Evolutionary conservation across 495 filamentous ascomycete species (phyloP).

Genomic region (Friedmanniomyces simplex): DNA sequence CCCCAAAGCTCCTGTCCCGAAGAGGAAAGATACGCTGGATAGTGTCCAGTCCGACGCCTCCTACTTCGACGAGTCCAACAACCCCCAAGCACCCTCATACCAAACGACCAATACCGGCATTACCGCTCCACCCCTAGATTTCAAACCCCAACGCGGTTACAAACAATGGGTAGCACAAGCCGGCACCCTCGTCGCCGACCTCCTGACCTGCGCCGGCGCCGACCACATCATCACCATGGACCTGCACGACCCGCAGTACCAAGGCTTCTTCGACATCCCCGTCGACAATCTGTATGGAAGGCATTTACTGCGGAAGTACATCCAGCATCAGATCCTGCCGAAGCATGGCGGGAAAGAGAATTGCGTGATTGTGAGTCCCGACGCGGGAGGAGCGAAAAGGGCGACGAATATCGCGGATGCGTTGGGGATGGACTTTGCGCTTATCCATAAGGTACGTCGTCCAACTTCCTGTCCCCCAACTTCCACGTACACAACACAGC

Average conservation of each 20-base stretch:
- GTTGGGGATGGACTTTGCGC: constrained; percentile 82
- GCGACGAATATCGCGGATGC: constrained; percentile 95
- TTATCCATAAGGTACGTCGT: constrained; percentile 85
- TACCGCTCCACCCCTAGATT: constrained; percentile 31
- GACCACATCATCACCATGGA: constrained; percentile 98
- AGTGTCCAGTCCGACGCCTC: constrained; percentile 40
- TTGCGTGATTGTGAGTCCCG: constrained; percentile 88
- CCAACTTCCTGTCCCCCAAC: neutral
- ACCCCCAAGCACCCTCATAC: constrained; percentile 1
- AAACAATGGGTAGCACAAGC: constrained; percentile 98
- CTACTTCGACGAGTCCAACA: constrained; percentile 1
- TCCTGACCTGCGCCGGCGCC: constrained; percentile 88
- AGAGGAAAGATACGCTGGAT: constrained; percentile 52
- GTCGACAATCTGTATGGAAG: constrained; percentile 94
- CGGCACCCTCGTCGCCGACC: constrained; percentile 86
- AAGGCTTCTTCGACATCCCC: constrained; percentile 97
- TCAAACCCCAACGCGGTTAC: constrained; percentile 81
- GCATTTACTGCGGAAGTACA: constrained; percentile 79
- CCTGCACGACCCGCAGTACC: constrained; percentile 95
- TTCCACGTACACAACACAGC: constrained; percentile 7
- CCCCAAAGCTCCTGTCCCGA: constrained; percentile 9
- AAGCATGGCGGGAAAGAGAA: constrained; percentile 55
- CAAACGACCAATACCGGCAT: neutral
- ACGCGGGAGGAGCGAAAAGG: constrained; percentile 92
- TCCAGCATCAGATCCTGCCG: constrained; percentile 67